Conservation (phyloP, 345 rosid genomes). For the Aquilaria sinensis region DNA sequence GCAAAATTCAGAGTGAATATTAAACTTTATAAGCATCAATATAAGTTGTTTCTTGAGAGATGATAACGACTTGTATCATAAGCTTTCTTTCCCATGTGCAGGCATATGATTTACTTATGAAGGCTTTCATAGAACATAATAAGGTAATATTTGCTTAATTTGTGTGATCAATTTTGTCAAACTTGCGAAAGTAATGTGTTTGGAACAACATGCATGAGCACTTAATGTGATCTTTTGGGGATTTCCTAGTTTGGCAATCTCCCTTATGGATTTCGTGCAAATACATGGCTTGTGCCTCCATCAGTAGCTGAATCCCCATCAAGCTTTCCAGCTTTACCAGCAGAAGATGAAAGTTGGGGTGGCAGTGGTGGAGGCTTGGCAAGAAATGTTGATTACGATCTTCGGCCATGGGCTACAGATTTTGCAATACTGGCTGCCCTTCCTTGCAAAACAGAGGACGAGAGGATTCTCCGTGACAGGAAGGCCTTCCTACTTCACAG, state of each 20-base stretch:
- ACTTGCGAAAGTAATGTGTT: not conserved
- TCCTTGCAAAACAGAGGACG: conserved; percentile 66
- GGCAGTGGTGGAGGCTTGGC: conserved; percentile 66
- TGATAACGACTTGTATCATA: no score
- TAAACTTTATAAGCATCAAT: no score
- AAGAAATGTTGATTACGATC: conserved; percentile 47
- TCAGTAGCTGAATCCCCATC: conserved; percentile 36
- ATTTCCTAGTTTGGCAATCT: conserved; percentile 54
- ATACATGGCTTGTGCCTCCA: conserved; percentile 65
- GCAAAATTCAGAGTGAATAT: no score
- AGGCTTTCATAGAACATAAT: conserved; percentile 53
- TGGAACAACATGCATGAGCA: not conserved
- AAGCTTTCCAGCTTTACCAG: conserved; percentile 36
- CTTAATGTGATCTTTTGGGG: not conserved
- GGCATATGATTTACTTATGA: conserved; percentile 69
- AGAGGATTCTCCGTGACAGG: conserved; percentile 55
- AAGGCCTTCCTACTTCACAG: conserved; percentile 62
- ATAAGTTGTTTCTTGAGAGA: no score
- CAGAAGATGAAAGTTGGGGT: conserved; percentile 61
- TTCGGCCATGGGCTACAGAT: conserved; percentile 59
- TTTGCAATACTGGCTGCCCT: conserved; percentile 50
- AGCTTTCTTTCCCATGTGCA: conserved; percentile 20
- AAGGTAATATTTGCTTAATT: conserved; percentile 37
- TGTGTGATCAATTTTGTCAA: not conserved
- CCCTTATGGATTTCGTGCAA: conserved; percentile 61